Evolutionary conservation across 2,329 filamentous ascomycete genomes (phyloP), one percentile per base, ranked within the genome.

Genomic region (Purpureocillium lavendulum): DNA sequence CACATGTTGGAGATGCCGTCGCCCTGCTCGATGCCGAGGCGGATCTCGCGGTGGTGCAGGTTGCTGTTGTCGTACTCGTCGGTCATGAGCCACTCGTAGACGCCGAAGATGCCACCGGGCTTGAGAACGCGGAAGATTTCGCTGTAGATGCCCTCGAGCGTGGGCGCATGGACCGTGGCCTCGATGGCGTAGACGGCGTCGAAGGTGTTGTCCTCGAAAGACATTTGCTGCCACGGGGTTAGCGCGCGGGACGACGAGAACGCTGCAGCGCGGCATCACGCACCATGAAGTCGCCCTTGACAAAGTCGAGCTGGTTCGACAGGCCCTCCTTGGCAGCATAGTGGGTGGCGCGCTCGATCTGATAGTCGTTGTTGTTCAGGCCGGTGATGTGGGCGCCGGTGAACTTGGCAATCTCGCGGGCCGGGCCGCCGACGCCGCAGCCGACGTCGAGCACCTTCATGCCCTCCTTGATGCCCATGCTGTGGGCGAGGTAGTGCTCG

Each of bases 11-110:
- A 88, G 61, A 98, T 97, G 51, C 92, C 92, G 57, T 97, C 84
- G 55, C 92, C 92, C 59, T 87, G 82, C 71, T 98, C 92, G 49
- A 98, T 98, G 48, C 84, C 89, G 14, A 96, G 80, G 48, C 92
- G 86, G 57, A 97, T 92, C 60, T 86, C 79, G 50, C 88, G 84
- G 70, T 97, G 92, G 55, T 80, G 73, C 1, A 86, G 64, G 72
- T 96, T 88, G 44, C 84, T 73, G 60, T 94, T 90, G 68, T 97
- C 84, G 66, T 96, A 98, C 17, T 82, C 70, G 47, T 96, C 89
- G 7, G 89, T 97, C 92, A 98, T 97, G 57, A 97, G 73, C 92
- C 92, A 97, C 66, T 98, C 92, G 67, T 97, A 98, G 38, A 97
- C 90, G 58, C 90, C 92, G 54, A 97, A 98, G 38, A 87, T 73